These are phyloP conservation scores for Mitragyna speciosa DNA, from an alignment of 257 asterid genomes.

Conservation along the genomic window DNA sequence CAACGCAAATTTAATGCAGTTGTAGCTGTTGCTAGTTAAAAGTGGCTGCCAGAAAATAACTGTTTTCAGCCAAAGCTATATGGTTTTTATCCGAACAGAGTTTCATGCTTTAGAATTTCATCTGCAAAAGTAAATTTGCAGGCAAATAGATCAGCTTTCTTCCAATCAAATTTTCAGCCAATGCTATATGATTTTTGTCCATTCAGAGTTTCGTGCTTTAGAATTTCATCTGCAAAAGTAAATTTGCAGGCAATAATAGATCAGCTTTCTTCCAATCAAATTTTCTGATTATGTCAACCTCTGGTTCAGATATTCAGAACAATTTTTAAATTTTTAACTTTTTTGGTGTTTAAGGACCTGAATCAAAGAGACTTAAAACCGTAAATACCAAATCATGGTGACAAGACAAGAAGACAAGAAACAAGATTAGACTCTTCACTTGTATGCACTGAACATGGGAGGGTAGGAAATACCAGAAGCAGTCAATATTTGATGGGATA, in stretches of 20 bases:
- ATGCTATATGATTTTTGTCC: too few species aligned
- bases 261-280: slow-evolving; percentile 5
- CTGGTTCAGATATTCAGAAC: background rate
- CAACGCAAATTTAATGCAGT: too few species aligned
- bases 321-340: background rate
- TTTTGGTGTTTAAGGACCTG: background rate
- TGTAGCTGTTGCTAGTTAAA: too few species aligned
- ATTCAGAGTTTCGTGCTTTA: too few species aligned
- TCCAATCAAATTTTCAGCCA: slow-evolving; percentile 1
- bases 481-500: slow-evolving; percentile 1
- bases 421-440: background rate
- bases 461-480: background rate
- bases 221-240: too few species aligned
- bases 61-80: too few species aligned
- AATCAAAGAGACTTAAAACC: background rate
- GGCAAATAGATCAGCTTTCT: background rate
- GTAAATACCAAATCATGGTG: background rate
- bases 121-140: too few species aligned
- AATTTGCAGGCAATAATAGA: too few species aligned
- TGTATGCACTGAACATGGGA: slow-evolving; percentile 10
- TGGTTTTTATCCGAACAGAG: too few species aligned
- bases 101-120: too few species aligned
- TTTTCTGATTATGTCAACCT: too few species aligned
- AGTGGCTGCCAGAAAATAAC: too few species aligned
- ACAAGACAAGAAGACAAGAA: slow-evolving; percentile 9